Evolutionary conservation across 768 basidiomycete species (phyloP).

Genomic region (Goffeauzyma gilvescens): DNA sequence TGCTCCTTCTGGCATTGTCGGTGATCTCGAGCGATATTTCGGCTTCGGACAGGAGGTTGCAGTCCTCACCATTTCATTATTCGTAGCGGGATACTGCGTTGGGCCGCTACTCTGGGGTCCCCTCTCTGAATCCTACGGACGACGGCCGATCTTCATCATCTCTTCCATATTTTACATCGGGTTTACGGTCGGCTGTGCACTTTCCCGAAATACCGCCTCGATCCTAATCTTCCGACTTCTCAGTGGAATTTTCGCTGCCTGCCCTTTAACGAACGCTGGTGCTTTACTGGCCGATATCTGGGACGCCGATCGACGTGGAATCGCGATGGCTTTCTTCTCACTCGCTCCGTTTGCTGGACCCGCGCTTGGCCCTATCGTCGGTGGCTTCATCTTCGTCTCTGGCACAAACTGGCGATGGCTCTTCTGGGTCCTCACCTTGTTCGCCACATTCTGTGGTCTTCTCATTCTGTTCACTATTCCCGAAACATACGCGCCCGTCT

Average conservation of each 20-base stretch:
- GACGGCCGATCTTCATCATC: slow-evolving; percentile 32
- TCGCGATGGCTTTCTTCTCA: slow-evolving; percentile 30
- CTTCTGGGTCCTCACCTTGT: slow-evolving; percentile 30
- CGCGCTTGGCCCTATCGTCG: slow-evolving; percentile 25
- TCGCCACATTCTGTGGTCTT: slow-evolving; percentile 24
- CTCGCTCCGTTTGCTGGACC: slow-evolving; percentile 32
- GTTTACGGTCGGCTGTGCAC: slow-evolving; percentile 32
- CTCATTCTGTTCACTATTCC: slow-evolving; percentile 22
- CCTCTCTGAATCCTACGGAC: slow-evolving; percentile 30
- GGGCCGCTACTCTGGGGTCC: slow-evolving; percentile 30
- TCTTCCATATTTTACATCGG: slow-evolving; percentile 29
- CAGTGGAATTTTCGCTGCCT: slow-evolving; percentile 31
- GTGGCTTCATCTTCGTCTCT: slow-evolving; percentile 29
- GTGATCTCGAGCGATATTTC: slow-evolving; percentile 19
- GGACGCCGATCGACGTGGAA: slow-evolving; percentile 31
- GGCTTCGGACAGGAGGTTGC: slow-evolving; percentile 26
- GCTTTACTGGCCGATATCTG: slow-evolving; percentile 33
- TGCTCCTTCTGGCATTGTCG: slow-evolving; percentile 25
- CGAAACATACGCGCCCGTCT: slow-evolving; percentile 32
- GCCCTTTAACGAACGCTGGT: slow-evolving; percentile 34
- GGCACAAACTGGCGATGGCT: slow-evolving; percentile 28
- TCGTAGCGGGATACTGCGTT: slow-evolving; percentile 25
- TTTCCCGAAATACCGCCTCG: slow-evolving; percentile 32
- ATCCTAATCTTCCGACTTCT: slow-evolving; percentile 35
- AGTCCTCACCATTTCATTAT: slow-evolving; percentile 24